phyloP scores from a whole-genome alignment of 2,329 filamentous ascomycete genomes.

The Huntiella abstrusa region DNA sequence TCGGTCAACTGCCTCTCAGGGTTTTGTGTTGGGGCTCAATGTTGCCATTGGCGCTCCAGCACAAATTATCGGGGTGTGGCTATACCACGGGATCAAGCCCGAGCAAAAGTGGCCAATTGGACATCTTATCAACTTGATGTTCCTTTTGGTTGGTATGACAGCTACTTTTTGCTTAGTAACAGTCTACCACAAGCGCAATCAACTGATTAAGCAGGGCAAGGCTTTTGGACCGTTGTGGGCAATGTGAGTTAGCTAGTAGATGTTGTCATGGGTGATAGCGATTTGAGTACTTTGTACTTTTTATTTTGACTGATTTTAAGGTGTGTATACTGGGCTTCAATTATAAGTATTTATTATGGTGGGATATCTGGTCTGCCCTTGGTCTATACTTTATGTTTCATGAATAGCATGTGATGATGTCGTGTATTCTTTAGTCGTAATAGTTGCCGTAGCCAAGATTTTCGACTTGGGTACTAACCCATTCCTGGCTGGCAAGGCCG shows the following conservation, averaged over 20 bases:
- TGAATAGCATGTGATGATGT: too few relatives aligned
- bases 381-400: too few relatives aligned
- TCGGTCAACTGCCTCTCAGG: conserved; percentile 43
- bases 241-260: not conserved
- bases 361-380: too few relatives aligned
- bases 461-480: conserved; percentile 42
- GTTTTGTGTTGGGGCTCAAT: conserved; percentile 52
- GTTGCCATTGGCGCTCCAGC: conserved; percentile 48
- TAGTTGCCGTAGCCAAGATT: conserved; percentile 36
- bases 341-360: too few relatives aligned
- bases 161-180: not conserved
- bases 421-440: conserved; percentile 20
- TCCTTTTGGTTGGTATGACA: conserved; percentile 34
- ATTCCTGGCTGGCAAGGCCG: conserved; percentile 41
- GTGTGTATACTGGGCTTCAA: too few relatives aligned
- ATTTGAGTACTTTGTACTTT: too few relatives aligned
- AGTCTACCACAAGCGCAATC: not conserved
- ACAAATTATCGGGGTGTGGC: conserved; percentile 42
- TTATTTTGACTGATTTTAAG: too few relatives aligned
- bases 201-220: not conserved
- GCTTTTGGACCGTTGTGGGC: not conserved
- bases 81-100: conserved; percentile 41
- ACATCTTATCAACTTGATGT: conserved; percentile 43
- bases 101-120: conserved; percentile 37
- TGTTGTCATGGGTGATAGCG: too few relatives aligned